Base-by-base conservation (phyloP, 2,329 filamentous ascomycete genomes). In the Leptographium lundbergii region DNA sequence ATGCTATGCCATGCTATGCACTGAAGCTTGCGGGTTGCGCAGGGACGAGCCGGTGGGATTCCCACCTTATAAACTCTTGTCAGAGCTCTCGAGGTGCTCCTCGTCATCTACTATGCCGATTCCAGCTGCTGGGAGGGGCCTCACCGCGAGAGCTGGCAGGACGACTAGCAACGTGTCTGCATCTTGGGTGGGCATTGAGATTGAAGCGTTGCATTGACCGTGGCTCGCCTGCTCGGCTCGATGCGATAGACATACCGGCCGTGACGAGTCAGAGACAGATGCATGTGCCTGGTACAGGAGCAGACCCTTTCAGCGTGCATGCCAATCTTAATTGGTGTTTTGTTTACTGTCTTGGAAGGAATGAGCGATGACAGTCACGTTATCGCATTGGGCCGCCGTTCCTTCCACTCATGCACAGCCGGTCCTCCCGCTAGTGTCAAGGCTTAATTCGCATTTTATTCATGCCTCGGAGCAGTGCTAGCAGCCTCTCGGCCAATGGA, bases 381-480 rank as follows among this genome's bases (percentile, higher is more conserved):
- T 56, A 56, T 42, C n/a, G 13, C 22, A 25, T 25, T 34, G 39
- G 39, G 39, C 53, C 24, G 39, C 39, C 25, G 54, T 48, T 56
- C 54, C 54, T 56, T 47, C 54, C 36, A 52, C 24, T 55, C 54
- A 29, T 56, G 54, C 54, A 56, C 14, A 56, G 36, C 54, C 54
- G 54, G 54, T n/a, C 36, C 17, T 32, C 54, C 54, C 54, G 54
- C 54, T 56, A 56, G 54, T 48, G 36, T 24, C 2, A 47, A 47
- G 36, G 36, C 54, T 56, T 56, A 56, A 47, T 56, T 48, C 25
- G 4, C 54, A 56, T 56, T 47, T 56, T 27, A 27, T 27, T 42
- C 14, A 9, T 14, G n/a, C 10, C 45, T 48, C 45, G 10, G 45
- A 22, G 22, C n/a, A 22, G 24, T 25, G 24, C n/a, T 24, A 25